Evolutionary conservation across 805 yeast genomes (phyloP), one percentile per base, ranked within the genome.

Genomic region (Lachancea sp.): DNA sequence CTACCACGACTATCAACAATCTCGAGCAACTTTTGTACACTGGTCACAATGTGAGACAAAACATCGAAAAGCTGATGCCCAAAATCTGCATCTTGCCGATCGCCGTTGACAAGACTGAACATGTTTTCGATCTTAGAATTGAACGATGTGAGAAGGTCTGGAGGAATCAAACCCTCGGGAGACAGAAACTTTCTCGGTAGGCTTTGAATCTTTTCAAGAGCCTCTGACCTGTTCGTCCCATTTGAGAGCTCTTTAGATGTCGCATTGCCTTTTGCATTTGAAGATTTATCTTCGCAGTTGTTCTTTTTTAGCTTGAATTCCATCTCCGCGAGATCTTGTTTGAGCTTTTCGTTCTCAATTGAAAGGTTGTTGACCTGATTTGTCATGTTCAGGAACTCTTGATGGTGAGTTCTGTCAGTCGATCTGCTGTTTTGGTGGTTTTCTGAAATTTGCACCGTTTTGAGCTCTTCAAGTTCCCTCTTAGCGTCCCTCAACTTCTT

Each of bases 271-370:
- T 31, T 33, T 2, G 27, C 20, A 27, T 32, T 43, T 19, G 22
- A 35, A 11, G 42, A 18, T 10, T 41, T 46, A 2, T 35, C 35
- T 2, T 36, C 36, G 22, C 50, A 41, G 10, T 31, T 35, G 22
- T 35, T 19, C 9, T 26, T 36, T 17, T 61, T 62, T 11, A 58
- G 46, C 42, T 77, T 70, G n/a, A 72, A 63, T 12, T 73, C 72
- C 78, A 85, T 74, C 45, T 67, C 69, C 3, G 67, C 58, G 9
- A 73, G 49, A 43, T 65, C 63, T 36, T 61, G 66, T 47, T 65
- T 69, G 54, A 62, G 56, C n/a, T 46, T 57, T 40, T 60, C 72
- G 45, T 66, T 59, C 41, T 62, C 63, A 22, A 62, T 52, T 3
- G 66, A 59, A 12, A 62, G 50, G 2, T 53, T 43, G 15, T 58